phyloP scores from a whole-genome alignment of 805 yeast species.

The Dipodascus albidus region DNA sequence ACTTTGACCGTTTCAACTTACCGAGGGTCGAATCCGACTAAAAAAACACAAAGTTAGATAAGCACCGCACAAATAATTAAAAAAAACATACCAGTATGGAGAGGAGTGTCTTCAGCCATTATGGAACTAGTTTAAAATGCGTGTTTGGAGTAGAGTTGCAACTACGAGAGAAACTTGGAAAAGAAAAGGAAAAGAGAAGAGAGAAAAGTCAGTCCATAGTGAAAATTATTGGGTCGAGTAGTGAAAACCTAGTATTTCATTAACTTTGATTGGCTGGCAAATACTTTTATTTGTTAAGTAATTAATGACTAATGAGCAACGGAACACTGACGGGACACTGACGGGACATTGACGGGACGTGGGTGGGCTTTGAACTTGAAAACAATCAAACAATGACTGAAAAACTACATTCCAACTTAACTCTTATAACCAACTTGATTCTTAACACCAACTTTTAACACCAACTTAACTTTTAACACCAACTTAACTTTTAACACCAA shows the following conservation, averaged over 20 bases:
- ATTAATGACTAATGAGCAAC: neutral
- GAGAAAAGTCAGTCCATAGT: constrained; percentile 1
- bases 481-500: no score
- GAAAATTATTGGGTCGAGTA: neutral
- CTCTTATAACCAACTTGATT: no score
- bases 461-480: no score
- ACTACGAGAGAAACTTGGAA: no score
- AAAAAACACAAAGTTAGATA: constrained; percentile 26
- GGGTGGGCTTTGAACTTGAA: no score
- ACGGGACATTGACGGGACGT: no score
- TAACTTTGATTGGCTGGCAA: constrained; percentile 1
- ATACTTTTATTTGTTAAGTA: neutral
- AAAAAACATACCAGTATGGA: neutral
- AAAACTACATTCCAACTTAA: no score
- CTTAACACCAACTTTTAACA: no score
- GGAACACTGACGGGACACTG: no score
- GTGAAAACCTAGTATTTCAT: neutral
- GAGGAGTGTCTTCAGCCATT: constrained; percentile 1
- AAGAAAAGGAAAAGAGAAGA: neutral
- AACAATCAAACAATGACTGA: no score
- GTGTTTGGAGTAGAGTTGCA: neutral
- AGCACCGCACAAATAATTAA: neutral
- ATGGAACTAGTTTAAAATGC: neutral
- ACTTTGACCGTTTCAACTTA: neutral
- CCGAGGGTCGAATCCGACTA: constrained; percentile 63